These are phyloP conservation scores for Crepidotus variabilis DNA, from an alignment of 768 basidiomycete genomes.

Conservation along the genomic window DNA sequence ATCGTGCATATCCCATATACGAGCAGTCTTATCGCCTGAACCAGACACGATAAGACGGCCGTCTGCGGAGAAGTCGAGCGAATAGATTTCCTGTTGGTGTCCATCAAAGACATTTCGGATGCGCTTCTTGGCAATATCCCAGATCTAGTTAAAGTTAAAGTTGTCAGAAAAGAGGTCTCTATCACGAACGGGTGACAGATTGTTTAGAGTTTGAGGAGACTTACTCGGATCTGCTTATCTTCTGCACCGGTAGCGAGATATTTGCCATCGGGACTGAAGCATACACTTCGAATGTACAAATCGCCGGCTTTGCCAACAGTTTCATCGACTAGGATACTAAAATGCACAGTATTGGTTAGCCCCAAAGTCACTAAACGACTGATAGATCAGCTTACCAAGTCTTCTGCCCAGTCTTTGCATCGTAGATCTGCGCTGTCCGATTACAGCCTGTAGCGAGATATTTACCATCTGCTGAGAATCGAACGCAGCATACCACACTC, in stretches of 20 bases:
- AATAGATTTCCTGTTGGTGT: slow-evolving; percentile 90
- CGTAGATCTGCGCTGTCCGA: slow-evolving; percentile 92
- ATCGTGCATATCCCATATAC: slow-evolving; percentile 42
- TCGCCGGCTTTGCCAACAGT: slow-evolving; percentile 23
- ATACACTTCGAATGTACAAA: slow-evolving; percentile 59
- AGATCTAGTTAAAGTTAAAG: slow-evolving; percentile 52
- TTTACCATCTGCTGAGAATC: slow-evolving; percentile 92
- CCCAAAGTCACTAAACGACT: not conserved
- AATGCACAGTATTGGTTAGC: not conserved
- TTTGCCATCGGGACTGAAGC: slow-evolving; percentile 66
- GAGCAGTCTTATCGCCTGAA: slow-evolving; percentile 62
- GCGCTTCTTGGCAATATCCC: slow-evolving; percentile 78
- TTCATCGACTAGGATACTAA: slow-evolving; percentile 20
- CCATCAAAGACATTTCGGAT: slow-evolving; percentile 77
- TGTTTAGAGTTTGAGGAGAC: slow-evolving; percentile 12
- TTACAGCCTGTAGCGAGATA: slow-evolving; percentile 95
- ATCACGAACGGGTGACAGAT: not conserved
- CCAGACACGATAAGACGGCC: slow-evolving; percentile 87
- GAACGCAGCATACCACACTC: slow-evolving; percentile 79
- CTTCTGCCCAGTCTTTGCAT: slow-evolving; percentile 81
- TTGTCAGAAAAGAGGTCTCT: not conserved
- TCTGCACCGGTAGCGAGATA: slow-evolving; percentile 88
- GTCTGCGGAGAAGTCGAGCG: slow-evolving; percentile 83
- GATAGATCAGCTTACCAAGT: slow-evolving; percentile 57
- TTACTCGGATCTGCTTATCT: slow-evolving; percentile 82